A percentile compares a stretch with the other conserved stretches of the same genome.
Evolutionary conservation across 352 stramenopile species (phyloP).

Genomic region (Pelagophyceae sp.): DNA sequence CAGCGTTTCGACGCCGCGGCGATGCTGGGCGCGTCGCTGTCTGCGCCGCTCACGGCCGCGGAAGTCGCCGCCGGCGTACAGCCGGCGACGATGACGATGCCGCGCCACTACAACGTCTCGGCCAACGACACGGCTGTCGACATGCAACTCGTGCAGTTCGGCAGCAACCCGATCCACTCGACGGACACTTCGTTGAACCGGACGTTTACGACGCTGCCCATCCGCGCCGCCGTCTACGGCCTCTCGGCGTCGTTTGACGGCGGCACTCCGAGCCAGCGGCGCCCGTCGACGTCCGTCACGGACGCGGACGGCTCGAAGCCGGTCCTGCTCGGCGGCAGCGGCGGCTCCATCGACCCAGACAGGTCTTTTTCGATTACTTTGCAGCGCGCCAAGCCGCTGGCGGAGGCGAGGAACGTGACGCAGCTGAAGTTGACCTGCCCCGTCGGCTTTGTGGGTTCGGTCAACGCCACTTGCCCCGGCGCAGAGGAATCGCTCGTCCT

Average conservation of each 20-base stretch:
- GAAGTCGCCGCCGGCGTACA: neutral
- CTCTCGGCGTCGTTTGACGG: too few species aligned
- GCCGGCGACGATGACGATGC: neutral
- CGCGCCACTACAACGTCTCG: neutral
- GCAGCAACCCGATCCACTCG: too few species aligned
- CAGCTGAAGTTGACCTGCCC: neutral
- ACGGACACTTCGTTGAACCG: too few species aligned
- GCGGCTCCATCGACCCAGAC: neutral
- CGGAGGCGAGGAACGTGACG: neutral
- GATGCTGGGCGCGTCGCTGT: neutral
- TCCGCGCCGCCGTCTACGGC: too few species aligned
- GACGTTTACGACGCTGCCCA: too few species aligned
- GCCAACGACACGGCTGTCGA: neutral
- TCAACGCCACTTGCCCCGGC: neutral
- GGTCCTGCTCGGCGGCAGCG: neutral
- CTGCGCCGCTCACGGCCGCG: neutral
- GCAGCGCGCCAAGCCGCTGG: too few species aligned
- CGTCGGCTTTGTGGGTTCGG: neutral
- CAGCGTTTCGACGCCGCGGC: neutral
- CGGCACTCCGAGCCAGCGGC: too few species aligned
- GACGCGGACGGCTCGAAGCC: too few species aligned
- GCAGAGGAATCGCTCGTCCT: neutral
- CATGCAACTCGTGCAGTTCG: neutral
- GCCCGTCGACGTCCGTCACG: too few species aligned
- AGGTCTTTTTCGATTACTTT: neutral